Percentiles rank a stretch among this genome's conserved stretches.
Evolutionary conservation across 164 flowering plant species (phyloP).

Genomic region (Cinnamomum micranthum): DNA sequence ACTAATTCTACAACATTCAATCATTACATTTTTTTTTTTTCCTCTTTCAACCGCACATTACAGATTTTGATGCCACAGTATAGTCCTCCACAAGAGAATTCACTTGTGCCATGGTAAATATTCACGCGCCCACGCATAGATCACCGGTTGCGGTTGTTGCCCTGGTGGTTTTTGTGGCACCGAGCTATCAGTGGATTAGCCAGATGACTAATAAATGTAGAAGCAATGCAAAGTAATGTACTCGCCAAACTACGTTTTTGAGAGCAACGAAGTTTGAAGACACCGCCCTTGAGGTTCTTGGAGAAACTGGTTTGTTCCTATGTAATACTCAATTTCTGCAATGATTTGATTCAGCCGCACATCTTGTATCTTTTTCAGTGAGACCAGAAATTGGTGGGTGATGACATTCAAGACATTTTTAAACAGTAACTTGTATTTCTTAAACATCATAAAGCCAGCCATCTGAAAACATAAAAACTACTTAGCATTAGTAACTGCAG

Average conservation of each 20-base stretch:
- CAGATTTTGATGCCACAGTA: no score
- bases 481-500: not conserved
- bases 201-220: no score
- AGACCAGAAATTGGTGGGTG: constrained; percentile 39
- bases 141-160: no score
- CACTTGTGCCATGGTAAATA: no score
- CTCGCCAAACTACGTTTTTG: not conserved
- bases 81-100: no score
- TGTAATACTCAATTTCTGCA: constrained; percentile 38
- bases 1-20: no score
- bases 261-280: constrained; percentile 14
- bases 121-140: no score
- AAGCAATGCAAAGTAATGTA: no score
- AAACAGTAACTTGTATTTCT: constrained; percentile 68
- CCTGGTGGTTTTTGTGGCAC: no score
- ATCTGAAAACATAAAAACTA: constrained; percentile 36
- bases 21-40: no score
- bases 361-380: constrained; percentile 38
- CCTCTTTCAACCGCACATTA: no score
- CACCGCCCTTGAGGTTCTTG: constrained; percentile 72
- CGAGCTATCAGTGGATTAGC: no score
- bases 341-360: constrained; percentile 31
- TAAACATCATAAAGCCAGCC: constrained; percentile 74
- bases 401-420: constrained; percentile 54
- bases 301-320: constrained; percentile 50